Evolutionary conservation across 2,329 filamentous ascomycete genomes (phyloP), one percentile per base, ranked within the genome.

Genomic region (Phyllosticta capitalensis): DNA sequence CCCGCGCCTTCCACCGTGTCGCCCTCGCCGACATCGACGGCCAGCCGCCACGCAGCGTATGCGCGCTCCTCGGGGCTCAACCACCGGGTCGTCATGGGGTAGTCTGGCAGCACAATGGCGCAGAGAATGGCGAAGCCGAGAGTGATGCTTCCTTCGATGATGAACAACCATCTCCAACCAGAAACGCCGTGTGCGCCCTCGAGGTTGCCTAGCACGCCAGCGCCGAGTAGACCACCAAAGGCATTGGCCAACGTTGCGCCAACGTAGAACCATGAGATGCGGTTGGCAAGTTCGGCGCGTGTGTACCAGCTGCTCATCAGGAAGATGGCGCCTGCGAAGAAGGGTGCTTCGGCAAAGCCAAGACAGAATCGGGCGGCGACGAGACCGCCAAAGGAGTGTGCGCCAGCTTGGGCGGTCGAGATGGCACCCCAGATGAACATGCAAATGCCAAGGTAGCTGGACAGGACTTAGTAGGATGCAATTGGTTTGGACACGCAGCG

Each of bases 321-420:
- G 14, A 61, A 61, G 17, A 64, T 45, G 7, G 62, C 63, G 10
- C 63, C 63, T 6, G 63, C 19, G 54, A 68, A 69, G 53, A 61
- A 62, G 0, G 78, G 79, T 0, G 81, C 80, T 63, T 82, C 80
- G 0, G 69, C 69, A 17, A 78, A 72, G 5, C 77, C 76, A 1
- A 80, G 68, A 28, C 81, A 75, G 67, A 82, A 79, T 0, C 80
- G 71, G 22, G 76, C 75, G 0, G 72, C 74, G 2, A 82, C 65
- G 0, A 82, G 67, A 19, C 74, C 71, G 0, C 65, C 63, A 49
- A 79, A 81, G 9, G 65, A 74, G 3, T 73, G 68, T 3, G 73
- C 71, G 1, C 76, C 77, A 0, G 79, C 77, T 24, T 81, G 81
- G n/a, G 78, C 74, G 1, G 67, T 68, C 0, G 73, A 76, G 10